Base-by-base conservation (phyloP, 768 basidiomycete genomes). In the Boletus reticulatus region DNA sequence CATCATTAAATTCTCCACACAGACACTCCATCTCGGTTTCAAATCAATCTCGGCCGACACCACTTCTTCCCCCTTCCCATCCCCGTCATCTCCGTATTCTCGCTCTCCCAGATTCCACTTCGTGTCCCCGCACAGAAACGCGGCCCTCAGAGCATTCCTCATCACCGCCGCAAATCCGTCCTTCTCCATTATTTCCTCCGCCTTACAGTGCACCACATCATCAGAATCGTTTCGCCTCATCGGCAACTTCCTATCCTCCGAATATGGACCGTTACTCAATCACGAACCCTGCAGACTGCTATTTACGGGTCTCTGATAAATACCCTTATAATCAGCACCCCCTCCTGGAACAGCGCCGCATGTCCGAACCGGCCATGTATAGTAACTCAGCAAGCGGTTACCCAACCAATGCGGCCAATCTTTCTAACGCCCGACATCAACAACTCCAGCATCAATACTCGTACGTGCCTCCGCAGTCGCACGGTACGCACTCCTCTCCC, bases 331-430 rank as follows among this genome's bases (percentile, higher is more conserved):
- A 63, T 69, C 70, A 62, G 65, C 58, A 62, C 64, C 60, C 73
- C 54, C 66, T 76, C 59, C 70, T 80, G 54, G 84, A 84, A 73
- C 82, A 83, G 50, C 77, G 85, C 65, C 82, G 85, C 69, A 84
- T 86, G 82, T 87, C 85, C 64, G 85, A 87, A 67, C 84, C 85
- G 45, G 72, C 81, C 52, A 73, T 80, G 58, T 75, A 79, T 57
- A 63, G 75, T 61, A 75, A 74, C 67, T 59, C 76, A 50, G 76
- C 81, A 65, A 60, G 73, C 41, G 58, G 71, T 49, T 65, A 74
- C 43, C 51, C 74, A 52, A 51, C 71, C 39, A 71, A 71, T 55
- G 44, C 69, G 51, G 52, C 73, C 51, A 69, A 65, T 69, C 67
- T 70, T 48, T 51, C 59, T 46, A 58, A 69, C 48, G 67, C 60